A percentile compares a stretch with the other conserved stretches of the same genome.
Conservation (phyloP, 768 basidiomycete species). For the Hebeloma cylindrosporum region DNA sequence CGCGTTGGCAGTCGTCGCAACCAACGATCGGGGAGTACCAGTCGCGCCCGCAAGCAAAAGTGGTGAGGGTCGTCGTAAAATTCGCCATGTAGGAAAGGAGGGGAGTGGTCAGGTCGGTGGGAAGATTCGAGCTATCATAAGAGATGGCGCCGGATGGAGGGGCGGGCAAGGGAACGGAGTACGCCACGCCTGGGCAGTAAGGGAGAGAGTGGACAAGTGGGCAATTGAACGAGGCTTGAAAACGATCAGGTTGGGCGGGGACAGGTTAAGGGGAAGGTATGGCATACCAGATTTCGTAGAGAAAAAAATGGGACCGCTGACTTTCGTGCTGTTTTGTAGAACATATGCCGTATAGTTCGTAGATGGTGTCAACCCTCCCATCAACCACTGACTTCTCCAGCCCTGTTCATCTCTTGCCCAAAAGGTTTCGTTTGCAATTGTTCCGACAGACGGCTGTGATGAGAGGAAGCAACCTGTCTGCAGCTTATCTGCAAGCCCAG, state of each 20-base stretch:
- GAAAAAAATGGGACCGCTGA: slow-evolving; percentile 71
- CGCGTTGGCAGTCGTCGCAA: slow-evolving; percentile 71
- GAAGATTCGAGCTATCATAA: slow-evolving; percentile 54
- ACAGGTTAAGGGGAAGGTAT: not conserved
- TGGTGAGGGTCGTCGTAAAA: slow-evolving; percentile 71
- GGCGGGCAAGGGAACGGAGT: slow-evolving; percentile 64
- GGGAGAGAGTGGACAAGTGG: slow-evolving; percentile 69
- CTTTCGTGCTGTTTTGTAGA: slow-evolving; percentile 51
- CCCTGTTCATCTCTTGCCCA: slow-evolving; percentile 62
- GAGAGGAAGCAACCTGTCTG: slow-evolving; percentile 63
- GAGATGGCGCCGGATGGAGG: slow-evolving; percentile 41
- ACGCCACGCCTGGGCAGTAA: slow-evolving; percentile 71
- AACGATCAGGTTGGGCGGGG: not conserved
- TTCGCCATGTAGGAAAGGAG: slow-evolving; percentile 64
- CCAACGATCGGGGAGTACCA: slow-evolving; percentile 75
- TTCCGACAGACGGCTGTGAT: slow-evolving; percentile 36
- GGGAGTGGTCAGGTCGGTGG: slow-evolving; percentile 44
- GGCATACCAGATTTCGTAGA: slow-evolving; percentile 70
- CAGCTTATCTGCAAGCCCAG: slow-evolving; percentile 40
- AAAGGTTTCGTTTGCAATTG: slow-evolving; percentile 42
- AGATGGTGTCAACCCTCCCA: slow-evolving; percentile 54
- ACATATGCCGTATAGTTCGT: slow-evolving; percentile 84
- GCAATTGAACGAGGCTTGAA: slow-evolving; percentile 63
- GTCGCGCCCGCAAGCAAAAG: slow-evolving; percentile 79
- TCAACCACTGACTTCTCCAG: slow-evolving; percentile 68